Evolutionary conservation across 345 rosid species (phyloP).

Genomic region (Ceriops zippeliana): DNA sequence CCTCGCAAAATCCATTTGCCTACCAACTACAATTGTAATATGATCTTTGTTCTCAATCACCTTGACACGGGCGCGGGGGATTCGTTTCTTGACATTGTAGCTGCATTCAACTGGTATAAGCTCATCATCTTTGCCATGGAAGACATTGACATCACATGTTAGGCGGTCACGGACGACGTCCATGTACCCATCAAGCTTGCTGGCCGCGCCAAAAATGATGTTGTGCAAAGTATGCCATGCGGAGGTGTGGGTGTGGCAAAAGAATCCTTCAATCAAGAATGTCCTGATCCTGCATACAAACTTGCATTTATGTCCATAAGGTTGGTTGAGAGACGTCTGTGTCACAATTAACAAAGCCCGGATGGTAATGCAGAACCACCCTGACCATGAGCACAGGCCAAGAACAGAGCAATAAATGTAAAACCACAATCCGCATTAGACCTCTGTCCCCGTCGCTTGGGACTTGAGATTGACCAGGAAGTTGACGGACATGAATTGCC

Average conservation of each 20-base stretch:
- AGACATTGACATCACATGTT: slow-evolving; percentile 62
- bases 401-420: too few species aligned
- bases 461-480: too few species aligned
- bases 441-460: too few species aligned
- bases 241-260: slow-evolving; percentile 88
- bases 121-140: slow-evolving; percentile 79
- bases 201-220: slow-evolving; percentile 79
- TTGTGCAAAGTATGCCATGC: slow-evolving; percentile 99
- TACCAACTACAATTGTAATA: slow-evolving; percentile 82
- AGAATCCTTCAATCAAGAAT: slow-evolving; percentile 83
- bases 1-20: slow-evolving; percentile 77
- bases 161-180: slow-evolving; percentile 57
- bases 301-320: too few species aligned
- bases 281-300: slow-evolving; percentile 57
- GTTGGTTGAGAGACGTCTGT: too few species aligned
- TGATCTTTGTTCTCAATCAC: slow-evolving; percentile 79
- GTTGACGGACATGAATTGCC: too few species aligned
- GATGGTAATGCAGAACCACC: too few species aligned
- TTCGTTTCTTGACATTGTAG: slow-evolving; percentile 49
- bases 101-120: slow-evolving; percentile 91
- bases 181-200: slow-evolving; percentile 71
- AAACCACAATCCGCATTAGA: too few species aligned
- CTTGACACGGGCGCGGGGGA: slow-evolving; percentile 73
- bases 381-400: too few species aligned
- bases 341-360: too few species aligned